Conservation (phyloP, 2,329 filamentous ascomycete species). For the Aaosphaeria arxii region DNA sequence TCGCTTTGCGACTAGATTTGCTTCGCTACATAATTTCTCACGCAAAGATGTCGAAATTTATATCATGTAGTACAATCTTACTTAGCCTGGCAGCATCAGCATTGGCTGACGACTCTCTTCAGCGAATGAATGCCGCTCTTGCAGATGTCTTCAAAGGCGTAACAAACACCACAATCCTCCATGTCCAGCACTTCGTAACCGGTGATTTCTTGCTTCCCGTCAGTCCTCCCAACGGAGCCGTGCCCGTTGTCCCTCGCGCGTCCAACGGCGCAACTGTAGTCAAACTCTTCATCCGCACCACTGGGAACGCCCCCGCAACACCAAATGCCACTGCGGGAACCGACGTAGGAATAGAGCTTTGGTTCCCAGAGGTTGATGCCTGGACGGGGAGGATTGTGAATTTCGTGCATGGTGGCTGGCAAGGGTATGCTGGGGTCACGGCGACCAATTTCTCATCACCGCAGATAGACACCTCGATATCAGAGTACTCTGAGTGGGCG, state of each 20-base stretch:
- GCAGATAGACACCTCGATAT: not conserved
- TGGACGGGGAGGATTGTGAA: not conserved
- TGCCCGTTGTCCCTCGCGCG: not conserved
- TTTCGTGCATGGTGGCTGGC: not conserved
- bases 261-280: not conserved
- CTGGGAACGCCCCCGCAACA: not conserved
- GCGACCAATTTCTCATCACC: not conserved
- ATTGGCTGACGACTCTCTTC: not conserved
- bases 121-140: not conserved
- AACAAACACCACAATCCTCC: not conserved
- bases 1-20: no score
- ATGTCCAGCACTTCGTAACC: not conserved
- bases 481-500: not conserved
- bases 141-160: not conserved
- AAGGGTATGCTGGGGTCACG: not conserved
- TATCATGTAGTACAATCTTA: no score
- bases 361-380: not conserved
- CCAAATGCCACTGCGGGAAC: not conserved
- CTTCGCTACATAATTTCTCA: no score
- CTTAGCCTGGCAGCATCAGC: not conserved
- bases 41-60: no score
- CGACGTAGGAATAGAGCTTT: not conserved
- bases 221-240: not conserved
- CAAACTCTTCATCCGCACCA: not conserved
- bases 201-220: not conserved